Evolutionary conservation across 305 asterid genomes (phyloP).

Genomic region (Plantago lanceolata): DNA sequence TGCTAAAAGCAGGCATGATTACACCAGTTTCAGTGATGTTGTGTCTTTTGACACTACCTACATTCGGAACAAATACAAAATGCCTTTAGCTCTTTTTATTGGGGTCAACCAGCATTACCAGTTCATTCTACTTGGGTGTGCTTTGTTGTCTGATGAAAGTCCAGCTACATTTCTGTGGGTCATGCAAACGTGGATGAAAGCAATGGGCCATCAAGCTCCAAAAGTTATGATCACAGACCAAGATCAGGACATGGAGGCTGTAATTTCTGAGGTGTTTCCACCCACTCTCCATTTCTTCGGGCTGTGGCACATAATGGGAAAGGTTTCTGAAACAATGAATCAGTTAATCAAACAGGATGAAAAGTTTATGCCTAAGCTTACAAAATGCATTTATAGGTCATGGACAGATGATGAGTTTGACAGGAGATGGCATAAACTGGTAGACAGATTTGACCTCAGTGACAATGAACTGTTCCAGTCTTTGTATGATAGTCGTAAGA

Average conservation of each 20-base stretch:
- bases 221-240: constrained; percentile 71
- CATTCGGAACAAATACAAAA: constrained; percentile 72
- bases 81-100: constrained; percentile 72
- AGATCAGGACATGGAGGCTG: constrained; percentile 51
- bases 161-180: constrained; percentile 72
- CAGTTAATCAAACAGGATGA: constrained; percentile 67
- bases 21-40: constrained; percentile 60
- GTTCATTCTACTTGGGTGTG: constrained; percentile 90
- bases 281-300: constrained; percentile 60
- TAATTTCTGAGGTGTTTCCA: constrained; percentile 60
- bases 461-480: constrained; percentile 63
- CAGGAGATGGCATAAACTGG: constrained; percentile 76
- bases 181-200: constrained; percentile 75
- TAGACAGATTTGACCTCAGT: constrained; percentile 62
- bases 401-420: constrained; percentile 82
- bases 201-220: constrained; percentile 86
- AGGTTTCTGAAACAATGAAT: constrained; percentile 60
- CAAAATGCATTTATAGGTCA: constrained; percentile 70
- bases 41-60: constrained; percentile 84
- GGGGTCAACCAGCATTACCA: constrained; percentile 96
- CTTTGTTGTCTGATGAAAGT: constrained; percentile 73
- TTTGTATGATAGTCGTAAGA: constrained; percentile 67
- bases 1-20: constrained; percentile 88
- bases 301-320: constrained; percentile 77
- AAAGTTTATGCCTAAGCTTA: constrained; percentile 58